Evolutionary conservation across 1,284 basidiomycete species (phyloP).

Genomic region (Rhodotorula sp.): DNA sequence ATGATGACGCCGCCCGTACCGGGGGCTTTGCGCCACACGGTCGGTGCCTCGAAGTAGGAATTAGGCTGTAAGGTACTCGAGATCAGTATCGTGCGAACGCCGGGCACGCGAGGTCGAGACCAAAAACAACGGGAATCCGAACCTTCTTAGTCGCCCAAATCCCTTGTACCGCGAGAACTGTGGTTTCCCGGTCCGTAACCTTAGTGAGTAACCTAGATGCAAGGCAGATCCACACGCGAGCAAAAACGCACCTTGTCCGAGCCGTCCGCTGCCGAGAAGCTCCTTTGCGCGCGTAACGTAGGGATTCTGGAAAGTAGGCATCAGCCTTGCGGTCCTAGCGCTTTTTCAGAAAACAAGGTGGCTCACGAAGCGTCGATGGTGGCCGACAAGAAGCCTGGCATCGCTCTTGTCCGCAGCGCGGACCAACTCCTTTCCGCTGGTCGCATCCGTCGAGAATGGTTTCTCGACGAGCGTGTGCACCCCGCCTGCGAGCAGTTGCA

Average conservation of each 20-base stretch:
- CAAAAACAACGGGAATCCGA: not conserved
- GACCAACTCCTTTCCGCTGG: constrained; percentile 22
- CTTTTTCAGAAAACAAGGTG: too few relatives aligned
- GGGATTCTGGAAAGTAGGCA: constrained; percentile 21
- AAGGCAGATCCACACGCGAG: not conserved
- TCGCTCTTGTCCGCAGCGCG: constrained; percentile 8
- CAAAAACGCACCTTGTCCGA: constrained; percentile 19
- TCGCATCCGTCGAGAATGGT: constrained; percentile 31
- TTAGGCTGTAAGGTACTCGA: not conserved
- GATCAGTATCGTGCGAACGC: too few relatives aligned
- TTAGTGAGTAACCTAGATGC: not conserved
- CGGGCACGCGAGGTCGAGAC: not conserved
- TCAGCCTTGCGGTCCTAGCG: too few relatives aligned
- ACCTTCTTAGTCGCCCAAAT: constrained; percentile 37
- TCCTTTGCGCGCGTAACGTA: constrained; percentile 30
- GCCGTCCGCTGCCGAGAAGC: constrained; percentile 24
- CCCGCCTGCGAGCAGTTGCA: constrained; percentile 30
- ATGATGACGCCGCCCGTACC: constrained; percentile 34
- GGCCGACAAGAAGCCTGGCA: constrained; percentile 34
- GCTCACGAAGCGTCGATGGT: constrained; percentile 40
- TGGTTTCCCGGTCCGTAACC: too few relatives aligned
- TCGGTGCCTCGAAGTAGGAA: constrained; percentile 30
- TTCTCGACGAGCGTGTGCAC: constrained; percentile 42
- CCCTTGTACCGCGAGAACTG: constrained; percentile 36
- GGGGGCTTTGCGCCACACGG: constrained; percentile 19